Base-by-base conservation (phyloP, 2,329 filamentous ascomycete genomes). In the Colletotrichum sansevieriae region DNA sequence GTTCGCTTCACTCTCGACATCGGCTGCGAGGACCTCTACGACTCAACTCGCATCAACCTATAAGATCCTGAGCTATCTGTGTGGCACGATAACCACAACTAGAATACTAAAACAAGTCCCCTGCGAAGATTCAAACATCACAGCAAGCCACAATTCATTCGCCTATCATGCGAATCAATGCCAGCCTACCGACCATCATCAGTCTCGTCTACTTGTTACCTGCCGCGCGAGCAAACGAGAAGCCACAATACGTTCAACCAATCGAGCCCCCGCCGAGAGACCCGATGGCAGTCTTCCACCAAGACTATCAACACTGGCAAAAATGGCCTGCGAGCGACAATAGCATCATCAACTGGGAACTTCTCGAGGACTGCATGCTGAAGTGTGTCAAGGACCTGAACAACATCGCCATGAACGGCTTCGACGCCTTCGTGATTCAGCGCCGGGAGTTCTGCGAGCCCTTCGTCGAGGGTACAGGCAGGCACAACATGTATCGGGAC, bases 1-100 rank as follows among this genome's bases (percentile, higher is more conserved):
- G 25, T 29, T 6, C 25, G 5, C 70, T 85, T 12, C 73, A 75
- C 4, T 83, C 25, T 29, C 29, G 4, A 7, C 9, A 29, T 29
- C 29, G 29, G 7, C 29, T 29, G 29, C 8, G 29, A 29, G 29
- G 29, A 29, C 29, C 29, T 8, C 29, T 29, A 29, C 29, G 7
- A 29, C 25, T 25, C 25, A 25, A 25, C 25, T 25, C 25, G 25
- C 25, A 25, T 25, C 25, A 25, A 25, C 4, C 4, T 5, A 25
- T 25, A 25, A 25, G 5, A 25, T 25, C 25, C 25, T 25, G 1
- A 25, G 25, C 25, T 25, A 4, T 25, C 25, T 25, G 4, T 25
- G 5, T 25, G 25, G 1, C 25, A 25, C 5, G 1, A 5, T 25
- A 25, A 25, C 25, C 25, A 25, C 25, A 25, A 25, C 25, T 25